Percentiles rank a stretch among this genome's conserved stretches.
These are phyloP conservation scores for Colletotrichum phormii DNA, from an alignment of 2,329 filamentous ascomycete genomes.

Conservation along the genomic window DNA sequence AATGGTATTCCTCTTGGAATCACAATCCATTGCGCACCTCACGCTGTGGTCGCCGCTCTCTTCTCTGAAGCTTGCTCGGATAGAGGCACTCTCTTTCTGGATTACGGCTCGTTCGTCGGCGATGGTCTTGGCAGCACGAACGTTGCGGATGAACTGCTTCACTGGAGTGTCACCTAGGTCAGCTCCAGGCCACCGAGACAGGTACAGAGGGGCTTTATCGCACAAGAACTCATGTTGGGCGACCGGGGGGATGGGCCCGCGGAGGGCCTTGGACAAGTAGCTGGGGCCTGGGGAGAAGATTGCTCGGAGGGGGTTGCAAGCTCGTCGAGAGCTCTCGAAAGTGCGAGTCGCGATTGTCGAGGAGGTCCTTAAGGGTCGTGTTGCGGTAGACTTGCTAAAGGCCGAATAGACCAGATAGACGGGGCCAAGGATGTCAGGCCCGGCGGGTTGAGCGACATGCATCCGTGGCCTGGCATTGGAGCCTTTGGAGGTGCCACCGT, in stretches of 20 bases:
- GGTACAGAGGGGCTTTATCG: conserved; percentile 23
- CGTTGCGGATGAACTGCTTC: conserved; percentile 99
- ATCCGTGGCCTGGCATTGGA: conserved; percentile 20
- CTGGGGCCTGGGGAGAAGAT: conserved; percentile 7
- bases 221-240: conserved; percentile 55
- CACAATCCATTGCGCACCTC: conserved; percentile 70
- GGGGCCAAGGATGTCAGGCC: conserved; percentile 26
- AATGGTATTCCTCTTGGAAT: conserved; percentile 18
- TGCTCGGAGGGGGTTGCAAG: background rate
- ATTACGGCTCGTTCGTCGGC: conserved; percentile 98
- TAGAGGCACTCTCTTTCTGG: conserved; percentile 98
- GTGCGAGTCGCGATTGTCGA: conserved; percentile 16
- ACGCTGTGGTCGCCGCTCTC: conserved; percentile 93
- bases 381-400: conserved; percentile 6
- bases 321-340: conserved; percentile 26
- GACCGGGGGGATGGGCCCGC: conserved; percentile 28
- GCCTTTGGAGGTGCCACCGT: conserved; percentile 19
- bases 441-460: conserved; percentile 19
- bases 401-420: conserved; percentile 34
- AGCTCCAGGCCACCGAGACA: conserved; percentile 17
- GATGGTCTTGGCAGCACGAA: conserved; percentile 97
- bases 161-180: conserved; percentile 64
- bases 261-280: conserved; percentile 31
- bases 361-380: background rate
- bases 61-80: conserved; percentile 96